Base-by-base conservation (phyloP, 176 grass and related monocot species). In the Oryza meridionalis region DNA sequence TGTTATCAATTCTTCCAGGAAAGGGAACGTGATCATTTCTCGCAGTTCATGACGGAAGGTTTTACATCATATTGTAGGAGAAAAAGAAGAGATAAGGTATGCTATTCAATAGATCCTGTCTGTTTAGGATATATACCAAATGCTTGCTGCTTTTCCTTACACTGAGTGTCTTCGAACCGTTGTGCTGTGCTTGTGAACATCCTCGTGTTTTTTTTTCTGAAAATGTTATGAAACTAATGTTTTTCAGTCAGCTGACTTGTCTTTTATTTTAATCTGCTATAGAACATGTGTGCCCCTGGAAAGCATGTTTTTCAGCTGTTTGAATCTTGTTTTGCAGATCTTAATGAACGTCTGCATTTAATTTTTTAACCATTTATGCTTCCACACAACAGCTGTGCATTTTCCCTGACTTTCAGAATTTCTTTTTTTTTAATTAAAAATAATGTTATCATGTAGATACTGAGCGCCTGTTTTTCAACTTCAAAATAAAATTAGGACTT, bases 51-150 rank as follows among this genome's bases (percentile, higher is more conserved):
- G 71, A 99, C 86, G 24, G 97, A 99, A 94, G 75, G 93, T 51
- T 99, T 99, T 86, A 92, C 86, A 31, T 92, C 86, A 72, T 99
- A 99, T 77, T 99, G 93, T 85, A 99, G 89, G 78, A 94, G 97
- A 86, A 99, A 99, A 92, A 96, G 97, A 86, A 89, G 90, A 86
- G 97, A 99, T 79, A 99, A 99, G 97, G 97, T 99, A 85, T 70
- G 62, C 69, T 70, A 33, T 84, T 82, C 61, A 45, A 75, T 73
- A 65, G n/a, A 69, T 89, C 61, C 27, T 76, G 21, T 22, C 67
- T 4, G 58, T 62, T 62, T 62, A 24, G 21, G 58, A 62, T 70
- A 42, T 81, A 75, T 51, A 37, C 70, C 68, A 70, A n/a, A 69
- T 89, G 62, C 69, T 37, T 80, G 10, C n/a, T 77, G 76, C 33